Percentiles rank a stretch among this genome's conserved stretches.
phyloP scores from a whole-genome alignment of 176 grass and related monocot genomes.

The Zoysia pacifica region DNA sequence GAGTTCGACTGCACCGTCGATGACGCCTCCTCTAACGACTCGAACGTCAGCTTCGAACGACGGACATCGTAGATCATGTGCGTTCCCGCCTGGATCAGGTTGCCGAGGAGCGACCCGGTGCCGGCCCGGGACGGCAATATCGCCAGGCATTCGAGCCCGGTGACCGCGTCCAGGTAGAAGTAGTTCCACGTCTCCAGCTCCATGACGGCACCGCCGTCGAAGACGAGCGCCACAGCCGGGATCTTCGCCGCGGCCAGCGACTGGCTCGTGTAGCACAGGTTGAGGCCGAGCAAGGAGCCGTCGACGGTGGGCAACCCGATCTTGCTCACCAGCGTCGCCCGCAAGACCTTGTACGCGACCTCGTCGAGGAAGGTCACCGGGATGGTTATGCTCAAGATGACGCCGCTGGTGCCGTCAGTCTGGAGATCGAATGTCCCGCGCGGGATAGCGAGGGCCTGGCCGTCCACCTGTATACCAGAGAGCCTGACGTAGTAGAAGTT shows the following conservation, averaged over 20 bases:
- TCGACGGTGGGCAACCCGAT: neutral
- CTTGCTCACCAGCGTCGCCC: neutral
- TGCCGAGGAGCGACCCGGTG: neutral
- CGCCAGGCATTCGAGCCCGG: neutral
- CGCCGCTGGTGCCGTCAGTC: constrained; percentile 29
- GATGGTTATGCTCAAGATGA: constrained; percentile 22
- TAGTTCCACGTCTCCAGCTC: constrained; percentile 5
- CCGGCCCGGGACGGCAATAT: neutral
- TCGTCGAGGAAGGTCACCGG: constrained; percentile 32
- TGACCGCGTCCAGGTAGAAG: neutral
- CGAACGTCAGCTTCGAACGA: neutral
- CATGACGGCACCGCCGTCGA: neutral
- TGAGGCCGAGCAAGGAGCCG: neutral
- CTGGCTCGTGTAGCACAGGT: neutral
- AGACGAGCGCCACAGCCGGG: neutral
- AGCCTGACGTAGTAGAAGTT: constrained; percentile 1
- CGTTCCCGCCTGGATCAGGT: neutral
- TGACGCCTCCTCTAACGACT: neutral
- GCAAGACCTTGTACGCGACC: neutral
- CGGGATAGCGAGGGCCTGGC: neutral
- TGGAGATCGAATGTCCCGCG: neutral
- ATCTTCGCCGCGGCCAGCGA: neutral
- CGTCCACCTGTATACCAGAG: neutral
- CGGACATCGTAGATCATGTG: neutral
- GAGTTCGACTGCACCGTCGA: neutral